These are phyloP conservation scores for Pholiota conissans DNA, from an alignment of 768 basidiomycete genomes.

Conservation along the genomic window DNA sequence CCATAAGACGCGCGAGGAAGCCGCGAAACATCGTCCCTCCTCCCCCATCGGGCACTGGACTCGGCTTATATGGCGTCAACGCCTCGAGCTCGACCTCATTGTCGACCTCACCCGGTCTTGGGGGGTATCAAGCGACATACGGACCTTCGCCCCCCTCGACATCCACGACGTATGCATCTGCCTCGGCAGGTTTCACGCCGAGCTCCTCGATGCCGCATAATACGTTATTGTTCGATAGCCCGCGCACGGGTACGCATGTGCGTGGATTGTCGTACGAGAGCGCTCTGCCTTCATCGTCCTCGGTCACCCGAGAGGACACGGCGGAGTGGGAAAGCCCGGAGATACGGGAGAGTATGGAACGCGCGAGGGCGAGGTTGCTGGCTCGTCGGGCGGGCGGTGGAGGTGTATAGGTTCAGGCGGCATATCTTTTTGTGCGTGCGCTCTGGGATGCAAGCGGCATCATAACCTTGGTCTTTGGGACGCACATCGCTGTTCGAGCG, in stretches of 20 bases:
- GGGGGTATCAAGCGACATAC: slow-evolving; percentile 2
- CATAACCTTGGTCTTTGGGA: not conserved
- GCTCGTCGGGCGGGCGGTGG: slow-evolving; percentile 10
- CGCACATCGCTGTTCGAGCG: not conserved
- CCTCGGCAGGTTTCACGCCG: slow-evolving; percentile 15
- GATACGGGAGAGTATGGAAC: slow-evolving; percentile 70
- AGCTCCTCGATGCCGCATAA: slow-evolving; percentile 10
- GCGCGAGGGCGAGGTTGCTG: slow-evolving; percentile 50
- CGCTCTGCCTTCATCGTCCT: slow-evolving; percentile 6
- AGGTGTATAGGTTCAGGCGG: not conserved
- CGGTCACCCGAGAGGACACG: slow-evolving; percentile 40
- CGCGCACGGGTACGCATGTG: slow-evolving; percentile 13
- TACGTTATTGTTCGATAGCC: slow-evolving; percentile 2
- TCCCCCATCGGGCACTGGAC: slow-evolving; percentile 26
- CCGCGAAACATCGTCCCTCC: slow-evolving; percentile 24
- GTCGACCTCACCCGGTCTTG: slow-evolving; percentile 20
- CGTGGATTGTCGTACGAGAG: slow-evolving; percentile 23
- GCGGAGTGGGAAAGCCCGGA: slow-evolving; percentile 61
- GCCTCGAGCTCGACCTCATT: slow-evolving; percentile 8
- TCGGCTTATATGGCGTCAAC: slow-evolving; percentile 10
- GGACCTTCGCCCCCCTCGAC: slow-evolving; percentile 6
- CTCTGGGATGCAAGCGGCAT: not conserved
- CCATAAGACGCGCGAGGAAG: slow-evolving; percentile 19
- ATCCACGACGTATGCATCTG: slow-evolving; percentile 12
- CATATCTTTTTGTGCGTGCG: not conserved